Evolutionary conservation across 2,329 filamentous ascomycete species (phyloP), one percentile per base, ranked within the genome.

Genomic region (Botrytis deweyae): DNA sequence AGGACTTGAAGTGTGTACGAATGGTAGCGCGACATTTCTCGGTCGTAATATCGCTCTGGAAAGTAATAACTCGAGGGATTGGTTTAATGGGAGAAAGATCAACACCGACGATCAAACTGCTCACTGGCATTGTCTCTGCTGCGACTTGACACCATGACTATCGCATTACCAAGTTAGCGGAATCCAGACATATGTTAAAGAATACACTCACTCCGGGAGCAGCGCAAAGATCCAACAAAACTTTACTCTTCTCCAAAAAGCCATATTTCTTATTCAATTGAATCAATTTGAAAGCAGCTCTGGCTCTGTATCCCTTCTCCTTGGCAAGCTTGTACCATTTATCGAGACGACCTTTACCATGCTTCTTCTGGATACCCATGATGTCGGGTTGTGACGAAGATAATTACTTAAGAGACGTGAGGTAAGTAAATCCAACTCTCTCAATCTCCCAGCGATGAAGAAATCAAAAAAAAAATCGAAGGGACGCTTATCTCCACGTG

Each of bases 261-360:
- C 94, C 93, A 92, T 97, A 99, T 83, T 98, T 98, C 85, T 98
- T 98, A 86, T 99, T 99, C 80, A 99, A 86, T 83, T 99, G 95
- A 78, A 99, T 95, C 79, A 99, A 86, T 86, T 99, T 99, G 88
- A 98, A 98, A 73, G 96, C 95, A 79, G 96, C 95, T 88, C 96
- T 90, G 76, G 96, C 95, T 80, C 96, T 89, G 82, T 98, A 99
- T 76, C 96, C 96, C 71, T 98, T 98, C 83, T 99, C 96, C 84
- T 99, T 99, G 76, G 96, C 96, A 80, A 98, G 91, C 82, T 95
- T 95, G 85, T 98, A 99, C 93, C 95, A 98, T 85, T 98, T 98
- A 85, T 99, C 96, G 81, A 98, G 88, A 89, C 95, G 95, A 84
- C 95, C 95, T 86, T 98, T 98, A 85, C 94, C 95, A 86, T 97